Conservation (phyloP, 1,284 basidiomycete genomes). For the Moesziomyces parantarcticus region DNA sequence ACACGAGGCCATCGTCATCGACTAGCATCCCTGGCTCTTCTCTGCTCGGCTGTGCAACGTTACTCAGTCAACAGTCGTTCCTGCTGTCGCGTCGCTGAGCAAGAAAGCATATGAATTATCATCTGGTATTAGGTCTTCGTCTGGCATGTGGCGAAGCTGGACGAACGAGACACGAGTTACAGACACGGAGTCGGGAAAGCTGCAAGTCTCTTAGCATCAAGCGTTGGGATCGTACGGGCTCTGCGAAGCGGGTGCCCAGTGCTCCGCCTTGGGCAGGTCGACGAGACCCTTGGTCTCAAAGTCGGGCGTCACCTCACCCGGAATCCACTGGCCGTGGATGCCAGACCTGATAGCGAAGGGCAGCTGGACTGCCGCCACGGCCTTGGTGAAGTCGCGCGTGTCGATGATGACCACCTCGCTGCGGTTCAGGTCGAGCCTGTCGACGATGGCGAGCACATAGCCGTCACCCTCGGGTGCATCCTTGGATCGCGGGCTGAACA, state of each 20-base stretch:
- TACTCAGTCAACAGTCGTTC: too few species aligned
- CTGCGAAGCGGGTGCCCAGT: conserved; percentile 15
- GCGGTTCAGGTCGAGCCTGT: conserved; percentile 29
- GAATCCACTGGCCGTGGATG: conserved; percentile 35
- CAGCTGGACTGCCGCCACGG: conserved; percentile 20
- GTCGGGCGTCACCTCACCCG: conserved; percentile 19
- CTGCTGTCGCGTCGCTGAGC: too few species aligned
- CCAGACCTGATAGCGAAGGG: conserved; percentile 29
- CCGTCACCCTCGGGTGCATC: conserved; percentile 41
- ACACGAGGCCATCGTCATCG: conserved; percentile 22
- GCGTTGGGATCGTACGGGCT: conserved; percentile 18
- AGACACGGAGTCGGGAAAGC: too few species aligned
- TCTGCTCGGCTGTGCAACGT: too few species aligned
- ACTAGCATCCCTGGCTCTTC: conserved; percentile 2
- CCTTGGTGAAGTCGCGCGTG: conserved; percentile 27
- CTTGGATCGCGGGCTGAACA: conserved; percentile 35
- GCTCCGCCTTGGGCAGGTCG: conserved; percentile 21
- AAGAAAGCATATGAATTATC: too few species aligned
- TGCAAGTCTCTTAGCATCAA: neutral
- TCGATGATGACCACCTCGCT: conserved; percentile 45
- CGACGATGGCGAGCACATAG: conserved; percentile 36
- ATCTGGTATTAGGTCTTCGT: too few species aligned
- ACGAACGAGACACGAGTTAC: too few species aligned
- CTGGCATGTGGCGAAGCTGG: too few species aligned
- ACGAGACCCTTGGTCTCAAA: conserved; percentile 25